Evolutionary conservation across 495 filamentous ascomycete genomes (phyloP), one percentile per base, ranked within the genome.

Genomic region (Penicillium desertorum): DNA sequence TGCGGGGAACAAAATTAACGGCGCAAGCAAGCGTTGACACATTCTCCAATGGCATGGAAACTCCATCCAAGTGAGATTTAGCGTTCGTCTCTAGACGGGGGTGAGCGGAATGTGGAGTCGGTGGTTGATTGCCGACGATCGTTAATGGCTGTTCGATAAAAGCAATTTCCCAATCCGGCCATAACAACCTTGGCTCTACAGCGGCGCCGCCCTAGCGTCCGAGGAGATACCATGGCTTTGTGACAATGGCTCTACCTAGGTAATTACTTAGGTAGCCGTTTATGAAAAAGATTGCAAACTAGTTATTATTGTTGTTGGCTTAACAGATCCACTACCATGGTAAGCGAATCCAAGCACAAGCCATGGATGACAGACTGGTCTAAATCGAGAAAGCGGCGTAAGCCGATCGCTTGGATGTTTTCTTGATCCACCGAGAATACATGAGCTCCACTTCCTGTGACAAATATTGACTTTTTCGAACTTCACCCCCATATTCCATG

Each of bases 61-160:
- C 51, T 36, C n/a, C 23, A 23, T 23, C 19, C 19, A 16, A 37
- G 29, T 36, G 11, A 7, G 14, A 5, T 45, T 34, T 50, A 50
- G 50, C 36, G 37, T 50, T 44, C 12, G 5, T 37, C 42, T 56
- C 11, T 27, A 23, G 23, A 48, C 57, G 52, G 52, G 52, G 52
- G 32, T 30, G 30, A 22, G 19, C 58, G 58, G 62, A 45, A 55
- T 64, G 54, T 64, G 62, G 62, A 61, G 45, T 10, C 47, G 14
- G 32, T 30, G 37, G 10, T 34, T 37, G 14, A 49, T 29, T 45
- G 17, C 20, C 17, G 16, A 19, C n/a, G 22, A 20, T 32, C 32
- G 12, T 57, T 44, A 57, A 17, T 63, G 57, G 61, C 58, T 23
- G 22, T 22, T 7, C 43, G 17, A 8, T 42, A 23, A 19, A 3